These are phyloP conservation scores for Aureobasidium subglaciale DNA, from an alignment of 2,329 filamentous ascomycete genomes.

Conservation along the genomic window DNA sequence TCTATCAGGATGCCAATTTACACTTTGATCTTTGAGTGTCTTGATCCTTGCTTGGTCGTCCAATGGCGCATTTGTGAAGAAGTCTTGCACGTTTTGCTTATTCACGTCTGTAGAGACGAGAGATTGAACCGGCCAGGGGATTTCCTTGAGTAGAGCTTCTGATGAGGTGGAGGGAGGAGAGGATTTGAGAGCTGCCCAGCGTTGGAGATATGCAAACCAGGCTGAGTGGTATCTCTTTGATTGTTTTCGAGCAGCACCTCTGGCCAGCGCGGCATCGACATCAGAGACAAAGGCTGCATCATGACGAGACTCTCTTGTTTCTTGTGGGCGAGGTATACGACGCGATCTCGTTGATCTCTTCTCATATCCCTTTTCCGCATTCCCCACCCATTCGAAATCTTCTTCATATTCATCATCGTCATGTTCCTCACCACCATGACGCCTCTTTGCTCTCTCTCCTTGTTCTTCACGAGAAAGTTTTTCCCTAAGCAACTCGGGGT, in stretches of 20 bases:
- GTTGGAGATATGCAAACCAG: constrained; percentile 58
- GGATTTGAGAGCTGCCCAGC: constrained; percentile 54
- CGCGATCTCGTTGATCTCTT: constrained; percentile 41
- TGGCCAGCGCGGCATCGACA: constrained; percentile 61
- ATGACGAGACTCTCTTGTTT: too few relatives aligned
- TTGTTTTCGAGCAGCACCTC: constrained; percentile 58
- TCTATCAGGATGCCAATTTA: constrained; percentile 97
- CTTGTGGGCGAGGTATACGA: constrained; percentile 45
- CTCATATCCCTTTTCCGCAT: constrained; percentile 53
- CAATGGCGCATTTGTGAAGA: constrained; percentile 54
- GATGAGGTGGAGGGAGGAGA: background rate
- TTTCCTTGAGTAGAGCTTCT: constrained; percentile 23
- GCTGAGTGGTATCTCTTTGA: constrained; percentile 49
- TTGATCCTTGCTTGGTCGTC: constrained; percentile 30
- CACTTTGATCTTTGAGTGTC: constrained; percentile 71
- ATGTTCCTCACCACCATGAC: constrained; percentile 28
- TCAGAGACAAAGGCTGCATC: constrained; percentile 14
- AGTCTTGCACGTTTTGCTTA: constrained; percentile 57
- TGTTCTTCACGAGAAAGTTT: constrained; percentile 54
- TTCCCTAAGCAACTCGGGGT: constrained; percentile 76
- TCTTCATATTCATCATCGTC: constrained; percentile 29
- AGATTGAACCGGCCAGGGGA: constrained; percentile 68
- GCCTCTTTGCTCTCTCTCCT: constrained; percentile 37
- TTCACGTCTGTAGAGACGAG: constrained; percentile 51
- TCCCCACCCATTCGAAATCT: constrained; percentile 23